Evolutionary conservation across 192 early-diverging fungal species (phyloP).

Genomic region (Mortierella antarctica): DNA sequence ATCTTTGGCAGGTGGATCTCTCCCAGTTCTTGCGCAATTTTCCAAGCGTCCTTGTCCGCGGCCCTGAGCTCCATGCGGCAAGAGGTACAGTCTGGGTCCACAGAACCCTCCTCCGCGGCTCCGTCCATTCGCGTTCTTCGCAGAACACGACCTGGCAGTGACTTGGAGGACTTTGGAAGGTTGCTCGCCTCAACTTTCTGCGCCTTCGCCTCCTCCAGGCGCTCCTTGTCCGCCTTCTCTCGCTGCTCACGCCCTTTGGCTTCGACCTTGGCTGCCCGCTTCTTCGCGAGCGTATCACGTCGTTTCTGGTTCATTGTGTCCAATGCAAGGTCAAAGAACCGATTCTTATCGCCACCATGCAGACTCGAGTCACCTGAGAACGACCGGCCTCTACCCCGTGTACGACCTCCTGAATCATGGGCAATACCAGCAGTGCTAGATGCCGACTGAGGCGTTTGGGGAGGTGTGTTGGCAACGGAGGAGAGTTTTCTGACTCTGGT

Average conservation of each 20-base stretch:
- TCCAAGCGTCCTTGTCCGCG: constrained; percentile 31
- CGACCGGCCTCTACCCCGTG: constrained; percentile 8
- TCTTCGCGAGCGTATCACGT: constrained; percentile 25
- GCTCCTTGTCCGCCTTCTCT: constrained; percentile 9
- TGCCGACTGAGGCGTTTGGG: too few species aligned
- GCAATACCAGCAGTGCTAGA: not conserved
- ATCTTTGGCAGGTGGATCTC: constrained; percentile 37
- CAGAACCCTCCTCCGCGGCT: constrained; percentile 9
- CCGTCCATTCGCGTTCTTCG: constrained; percentile 12
- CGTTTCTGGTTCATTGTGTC: constrained; percentile 24
- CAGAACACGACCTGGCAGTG: constrained; percentile 43
- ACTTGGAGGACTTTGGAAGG: constrained; percentile 42
- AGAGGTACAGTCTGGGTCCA: constrained; percentile 44
- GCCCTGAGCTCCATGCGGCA: constrained; percentile 41
- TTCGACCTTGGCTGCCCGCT: constrained; percentile 8
- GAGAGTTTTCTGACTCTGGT: too few species aligned
- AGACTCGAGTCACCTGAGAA: constrained; percentile 17
- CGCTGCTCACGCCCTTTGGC: constrained; percentile 2
- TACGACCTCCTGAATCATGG: constrained; percentile 19
- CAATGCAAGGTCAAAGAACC: constrained; percentile 31
- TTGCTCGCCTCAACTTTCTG: constrained; percentile 47
- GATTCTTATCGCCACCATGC: constrained; percentile 6
- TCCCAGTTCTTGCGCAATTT: constrained; percentile 17
- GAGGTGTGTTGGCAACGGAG: too few species aligned
- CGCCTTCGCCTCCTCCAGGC: constrained; percentile 17